A percentile compares a stretch with the other conserved stretches of the same genome.
Evolutionary conservation across 225 moss, liverwort and hornwort species (phyloP).

Genomic region (Thuidium tamariscinum): DNA sequence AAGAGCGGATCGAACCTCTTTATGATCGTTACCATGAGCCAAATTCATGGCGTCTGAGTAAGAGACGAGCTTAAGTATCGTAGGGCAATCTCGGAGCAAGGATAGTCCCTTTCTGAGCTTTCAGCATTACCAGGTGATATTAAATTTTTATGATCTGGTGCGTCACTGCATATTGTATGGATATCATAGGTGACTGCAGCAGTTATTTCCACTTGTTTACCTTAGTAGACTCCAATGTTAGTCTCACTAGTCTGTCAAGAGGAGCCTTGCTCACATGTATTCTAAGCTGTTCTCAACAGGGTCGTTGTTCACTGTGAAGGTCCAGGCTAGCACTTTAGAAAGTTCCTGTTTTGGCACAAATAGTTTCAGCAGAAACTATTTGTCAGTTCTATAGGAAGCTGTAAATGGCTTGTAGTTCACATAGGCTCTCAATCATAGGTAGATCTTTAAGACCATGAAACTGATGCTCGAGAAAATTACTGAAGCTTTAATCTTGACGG

Average conservation of each 20-base stretch:
- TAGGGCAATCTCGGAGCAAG: not conserved
- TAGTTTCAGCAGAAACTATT: not conserved
- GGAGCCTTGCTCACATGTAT: slow-evolving; percentile 13
- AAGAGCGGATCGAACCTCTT: slow-evolving; percentile 92
- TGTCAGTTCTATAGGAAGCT: not conserved
- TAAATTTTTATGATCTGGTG: not conserved
- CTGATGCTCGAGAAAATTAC: slow-evolving; percentile 7
- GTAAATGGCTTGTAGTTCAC: slow-evolving; percentile 1
- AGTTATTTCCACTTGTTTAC: not conserved
- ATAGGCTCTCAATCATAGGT: slow-evolving; percentile 8
- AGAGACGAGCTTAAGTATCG: slow-evolving; percentile 62
- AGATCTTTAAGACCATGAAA: slow-evolving; percentile 10
- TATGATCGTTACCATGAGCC: slow-evolving; percentile 97
- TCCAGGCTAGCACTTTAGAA: not conserved
- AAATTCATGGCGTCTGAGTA: slow-evolving; percentile 98
- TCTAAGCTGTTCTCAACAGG: slow-evolving; percentile 8
- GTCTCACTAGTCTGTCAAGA: not conserved
- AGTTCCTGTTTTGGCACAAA: not conserved
- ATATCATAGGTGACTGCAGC: not conserved
- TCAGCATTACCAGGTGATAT: not conserved
- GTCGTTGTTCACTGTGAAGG: not conserved
- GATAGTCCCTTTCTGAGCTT: not conserved
- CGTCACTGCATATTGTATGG: not conserved
- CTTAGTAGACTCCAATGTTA: not conserved
- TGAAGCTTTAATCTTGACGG: not conserved